These are phyloP conservation scores for Cucurbita maxima DNA, from an alignment of 306 rosid genomes.

Conservation along the genomic window DNA sequence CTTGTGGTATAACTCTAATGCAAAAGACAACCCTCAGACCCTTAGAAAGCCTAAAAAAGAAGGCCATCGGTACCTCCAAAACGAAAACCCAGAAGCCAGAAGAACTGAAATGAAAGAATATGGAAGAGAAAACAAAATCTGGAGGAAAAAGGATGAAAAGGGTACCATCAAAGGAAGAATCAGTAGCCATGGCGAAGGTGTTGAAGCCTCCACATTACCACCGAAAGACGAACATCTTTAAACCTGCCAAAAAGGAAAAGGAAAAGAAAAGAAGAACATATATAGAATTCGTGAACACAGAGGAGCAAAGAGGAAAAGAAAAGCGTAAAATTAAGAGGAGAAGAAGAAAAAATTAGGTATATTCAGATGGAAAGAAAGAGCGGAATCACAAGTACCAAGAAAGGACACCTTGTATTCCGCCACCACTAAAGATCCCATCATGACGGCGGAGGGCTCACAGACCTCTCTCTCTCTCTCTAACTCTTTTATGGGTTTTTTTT, in stretches of 20 bases:
- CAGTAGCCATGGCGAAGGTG: constrained; percentile 38
- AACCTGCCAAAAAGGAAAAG: constrained; percentile 30
- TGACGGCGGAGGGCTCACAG: neutral
- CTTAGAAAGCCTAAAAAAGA: neutral
- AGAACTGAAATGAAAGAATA: neutral
- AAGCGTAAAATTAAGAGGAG: neutral
- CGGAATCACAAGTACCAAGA: constrained; percentile 39
- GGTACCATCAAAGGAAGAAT: constrained; percentile 66
- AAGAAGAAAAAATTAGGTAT: constrained; percentile 7
- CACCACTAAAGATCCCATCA: constrained; percentile 34
- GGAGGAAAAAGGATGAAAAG: neutral
- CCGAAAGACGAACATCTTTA: constrained; percentile 18
- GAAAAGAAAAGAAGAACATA: neutral
- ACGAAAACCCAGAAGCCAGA: constrained; percentile 7
- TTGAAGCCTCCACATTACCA: constrained; percentile 45
- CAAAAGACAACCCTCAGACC: neutral
- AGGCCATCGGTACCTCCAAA: neutral
- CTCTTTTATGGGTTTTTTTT: neutral
- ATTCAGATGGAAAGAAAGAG: constrained; percentile 18
- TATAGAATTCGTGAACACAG: neutral
- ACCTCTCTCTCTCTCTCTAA: constrained; percentile 7
- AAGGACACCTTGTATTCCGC: constrained; percentile 35
- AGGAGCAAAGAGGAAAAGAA: neutral
- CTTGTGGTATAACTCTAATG: neutral
- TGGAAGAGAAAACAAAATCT: neutral